Percentiles rank a stretch among this genome's conserved stretches.
Evolutionary conservation across 805 yeast species (phyloP).

Genomic region (Saccharomycopsis vini): DNA sequence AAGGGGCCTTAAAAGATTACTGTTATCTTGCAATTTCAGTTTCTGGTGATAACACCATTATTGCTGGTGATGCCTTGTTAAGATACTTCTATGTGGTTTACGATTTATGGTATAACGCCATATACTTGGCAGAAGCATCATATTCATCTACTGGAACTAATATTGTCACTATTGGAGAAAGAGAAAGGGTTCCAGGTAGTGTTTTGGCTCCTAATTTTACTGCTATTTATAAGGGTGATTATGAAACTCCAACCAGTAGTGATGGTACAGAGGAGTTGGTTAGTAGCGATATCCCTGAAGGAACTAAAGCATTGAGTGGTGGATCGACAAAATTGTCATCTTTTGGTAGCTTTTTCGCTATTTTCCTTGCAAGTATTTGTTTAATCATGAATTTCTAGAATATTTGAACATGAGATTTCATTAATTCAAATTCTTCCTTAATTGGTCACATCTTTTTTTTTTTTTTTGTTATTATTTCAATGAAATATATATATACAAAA

Average conservation of each 20-base stretch:
- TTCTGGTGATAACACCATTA: slow-evolving; percentile 23
- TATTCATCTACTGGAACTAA: slow-evolving; percentile 1
- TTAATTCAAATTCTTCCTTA: no score
- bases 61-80: slow-evolving; percentile 47
- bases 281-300: neutral
- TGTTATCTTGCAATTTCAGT: slow-evolving; percentile 3
- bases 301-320: neutral
- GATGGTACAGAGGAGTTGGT: slow-evolving; percentile 7
- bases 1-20: neutral
- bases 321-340: no score
- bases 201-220: neutral
- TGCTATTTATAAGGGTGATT: slow-evolving; percentile 2
- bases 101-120: slow-evolving; percentile 37
- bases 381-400: no score
- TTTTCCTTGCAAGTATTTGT: no score
- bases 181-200: neutral
- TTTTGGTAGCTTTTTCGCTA: no score
- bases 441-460: no score
- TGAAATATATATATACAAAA: no score
- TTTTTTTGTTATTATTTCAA: no score
- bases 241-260: neutral
- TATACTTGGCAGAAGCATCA: slow-evolving; percentile 39
- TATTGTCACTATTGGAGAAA: slow-evolving; percentile 4
- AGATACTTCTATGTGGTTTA: slow-evolving; percentile 45
- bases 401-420: no score